phyloP scores from a whole-genome alignment of 116 monocot genomes.

The Cymodocea nodosa region DNA sequence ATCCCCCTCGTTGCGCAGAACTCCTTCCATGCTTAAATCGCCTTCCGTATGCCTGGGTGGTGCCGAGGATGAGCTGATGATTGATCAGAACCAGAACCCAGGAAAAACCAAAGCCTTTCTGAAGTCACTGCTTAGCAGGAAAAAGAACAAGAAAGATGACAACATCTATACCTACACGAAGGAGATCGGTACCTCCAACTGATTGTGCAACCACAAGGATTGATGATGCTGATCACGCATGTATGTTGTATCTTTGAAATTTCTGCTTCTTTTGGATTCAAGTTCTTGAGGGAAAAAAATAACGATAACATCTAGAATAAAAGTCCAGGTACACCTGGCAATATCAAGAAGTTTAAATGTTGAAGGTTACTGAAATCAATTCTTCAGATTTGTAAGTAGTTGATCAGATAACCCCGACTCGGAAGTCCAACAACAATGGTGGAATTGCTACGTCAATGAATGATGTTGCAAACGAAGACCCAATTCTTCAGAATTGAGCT shows the following conservation, averaged over 20 bases:
- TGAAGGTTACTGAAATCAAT: no score
- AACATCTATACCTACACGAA: slow-evolving; percentile 50
- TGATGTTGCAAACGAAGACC: no score
- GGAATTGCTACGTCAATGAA: no score
- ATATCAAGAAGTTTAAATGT: no score
- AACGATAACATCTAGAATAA: no score
- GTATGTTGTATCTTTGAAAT: neutral
- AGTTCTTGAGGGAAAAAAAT: neutral
- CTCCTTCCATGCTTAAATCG: slow-evolving; percentile 23
- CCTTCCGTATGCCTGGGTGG: slow-evolving; percentile 39
- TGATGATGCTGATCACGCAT: no score
- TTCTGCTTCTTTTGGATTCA: neutral
- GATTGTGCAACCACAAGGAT: neutral
- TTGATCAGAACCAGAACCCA: slow-evolving; percentile 17
- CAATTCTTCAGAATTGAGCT: no score
- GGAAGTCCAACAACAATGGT: no score
- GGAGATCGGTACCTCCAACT: slow-evolving; percentile 2
- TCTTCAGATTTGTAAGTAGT: no score
- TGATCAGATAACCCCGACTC: no score
- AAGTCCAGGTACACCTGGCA: no score
- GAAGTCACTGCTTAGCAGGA: slow-evolving; percentile 54
- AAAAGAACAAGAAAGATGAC: slow-evolving; percentile 50
- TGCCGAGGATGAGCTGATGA: slow-evolving; percentile 24
- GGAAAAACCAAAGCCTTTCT: slow-evolving; percentile 53
- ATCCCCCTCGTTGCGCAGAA: slow-evolving; percentile 19